Evolutionary conservation across 805 yeast genomes (phyloP).

Genomic region (Candida qinlingensis): DNA sequence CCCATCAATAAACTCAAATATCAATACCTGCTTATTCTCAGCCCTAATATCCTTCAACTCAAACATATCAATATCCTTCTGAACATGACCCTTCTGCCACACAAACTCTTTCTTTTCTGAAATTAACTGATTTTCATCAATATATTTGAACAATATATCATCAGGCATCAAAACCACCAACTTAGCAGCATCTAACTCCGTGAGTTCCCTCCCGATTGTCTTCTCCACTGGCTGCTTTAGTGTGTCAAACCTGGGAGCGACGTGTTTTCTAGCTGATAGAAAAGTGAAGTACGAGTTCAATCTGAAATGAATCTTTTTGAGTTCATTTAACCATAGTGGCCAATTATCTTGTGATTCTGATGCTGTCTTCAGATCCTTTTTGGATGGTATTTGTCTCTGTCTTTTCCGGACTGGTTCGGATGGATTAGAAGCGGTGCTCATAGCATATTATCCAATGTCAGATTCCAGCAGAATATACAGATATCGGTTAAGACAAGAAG

Average conservation of each 20-base stretch:
- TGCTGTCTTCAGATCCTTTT: neutral
- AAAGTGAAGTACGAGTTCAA: conserved; percentile 60
- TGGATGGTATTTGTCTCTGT: neutral
- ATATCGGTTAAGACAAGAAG: too few relatives aligned
- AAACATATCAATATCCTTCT: conserved; percentile 49
- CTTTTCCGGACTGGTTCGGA: neutral
- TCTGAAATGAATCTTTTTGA: conserved; percentile 44
- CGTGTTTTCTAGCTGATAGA: conserved; percentile 53
- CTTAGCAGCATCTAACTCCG: conserved; percentile 55
- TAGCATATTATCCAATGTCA: neutral
- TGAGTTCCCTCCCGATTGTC: conserved; percentile 39
- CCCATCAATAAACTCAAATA: conserved; percentile 77
- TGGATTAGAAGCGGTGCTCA: neutral
- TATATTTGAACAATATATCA: conserved; percentile 66
- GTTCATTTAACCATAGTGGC: conserved; percentile 32
- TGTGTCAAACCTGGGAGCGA: conserved; percentile 51
- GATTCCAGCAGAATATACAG: too few relatives aligned
- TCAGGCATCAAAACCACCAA: conserved; percentile 59
- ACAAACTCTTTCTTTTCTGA: conserved; percentile 33
- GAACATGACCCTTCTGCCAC: conserved; percentile 45
- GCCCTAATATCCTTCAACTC: conserved; percentile 35
- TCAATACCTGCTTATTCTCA: conserved; percentile 47
- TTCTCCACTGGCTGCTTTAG: conserved; percentile 48
- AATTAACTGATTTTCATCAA: conserved; percentile 66
- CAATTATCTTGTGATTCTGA: conserved; percentile 7